Base-by-base conservation (phyloP, 768 basidiomycete genomes). In the Dentipellis sp. region DNA sequence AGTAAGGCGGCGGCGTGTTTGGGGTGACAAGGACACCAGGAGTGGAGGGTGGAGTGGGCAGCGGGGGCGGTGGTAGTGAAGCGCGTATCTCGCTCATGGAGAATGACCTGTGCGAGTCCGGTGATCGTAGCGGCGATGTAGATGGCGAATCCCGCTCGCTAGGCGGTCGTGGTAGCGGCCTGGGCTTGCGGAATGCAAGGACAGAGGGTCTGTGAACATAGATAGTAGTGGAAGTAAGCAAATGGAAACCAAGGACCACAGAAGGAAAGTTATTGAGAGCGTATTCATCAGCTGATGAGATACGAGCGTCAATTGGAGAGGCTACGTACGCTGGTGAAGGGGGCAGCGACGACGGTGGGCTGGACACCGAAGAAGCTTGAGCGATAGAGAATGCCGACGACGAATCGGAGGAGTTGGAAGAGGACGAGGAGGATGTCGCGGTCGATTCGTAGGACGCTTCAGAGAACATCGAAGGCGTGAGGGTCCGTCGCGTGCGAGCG, bases 321-420 rank as follows among this genome's bases (percentile, higher is more conserved):
- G n/a, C 14, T 3, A 56, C 60, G n/a, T 52, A 60, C 59, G 56
- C 45, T 5, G 59, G 56, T 6, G 61, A 59, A 21, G 59, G 56
- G 1, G 61, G 59, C 14, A 49, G 23, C 11, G 61, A 60, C 0
- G 61, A 52, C 11, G 52, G 49, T 12, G 59, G 56, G 22, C 49
- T 62, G 10, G 50, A 57, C 1, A 8, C 37, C 8, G 54, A 55
- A 1, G 56, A 55, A 1, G 61, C 52, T 14, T n/a, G 42, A 17
- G 42, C 19, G n/a, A 19, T 19, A 45, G n/a, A 45, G 16, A 45
- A 45, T 17, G 42, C 14, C 11, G 56, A 57, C 34, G 45, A 42
- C 14, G 39, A 34, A n/a, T 52, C 50, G 9, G 54, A 47, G 12
- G 58, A 56, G 11, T 47, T 50, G 10, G 60, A 57, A 8, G 59